Evolutionary conservation across 805 yeast genomes (phyloP), one percentile per base, ranked within the genome.

Genomic region (Hanseniaspora lindneri): DNA sequence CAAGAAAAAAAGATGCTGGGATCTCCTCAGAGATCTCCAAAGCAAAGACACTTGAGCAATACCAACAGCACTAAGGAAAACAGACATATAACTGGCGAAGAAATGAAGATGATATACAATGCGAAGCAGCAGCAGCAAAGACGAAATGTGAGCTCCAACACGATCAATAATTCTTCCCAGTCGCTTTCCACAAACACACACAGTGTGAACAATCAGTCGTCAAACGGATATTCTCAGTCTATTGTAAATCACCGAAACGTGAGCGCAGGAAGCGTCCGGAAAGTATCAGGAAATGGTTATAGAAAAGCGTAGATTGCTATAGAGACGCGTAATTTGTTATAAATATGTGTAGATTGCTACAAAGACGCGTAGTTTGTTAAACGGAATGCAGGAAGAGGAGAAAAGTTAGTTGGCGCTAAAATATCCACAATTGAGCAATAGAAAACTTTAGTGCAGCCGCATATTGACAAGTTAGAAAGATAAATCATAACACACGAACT

Each of bases 251-350:
- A 59, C 47, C 58, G 66, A 52, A 55, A 60, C 20, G 52, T 64
- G 4, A 63, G 67, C 51, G 62, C 60, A 32, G 63, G 56, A 5
- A 61, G 65, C 52, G 59, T 64, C 13, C 57, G 67, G 46, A 64
- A 64, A 47, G 55, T 58, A 33, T 61, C 66, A 44, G 66, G 66
- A 5, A 60, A 64, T 24, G 34, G 30, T 25, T 40, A 24, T 23
- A 47, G 42, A 40, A 47, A 47, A 35, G 21, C 16, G n/a, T n/a
- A 27, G 11, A 27, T 11, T 9, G 29, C n/a, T n/a, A n/a, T n/a
- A n/a, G n/a, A n/a, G n/a, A n/a, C n/a, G n/a, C n/a, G n/a, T n/a
- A n/a, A n/a, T n/a, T n/a, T n/a, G n/a, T n/a, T n/a, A n/a, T n/a
- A n/a, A n/a, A n/a, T n/a, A n/a, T n/a, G n/a, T n/a, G n/a, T n/a